Evolutionary conservation across 805 yeast genomes (phyloP), one percentile per base, ranked within the genome.

Genomic region (Lachancea sp.): DNA sequence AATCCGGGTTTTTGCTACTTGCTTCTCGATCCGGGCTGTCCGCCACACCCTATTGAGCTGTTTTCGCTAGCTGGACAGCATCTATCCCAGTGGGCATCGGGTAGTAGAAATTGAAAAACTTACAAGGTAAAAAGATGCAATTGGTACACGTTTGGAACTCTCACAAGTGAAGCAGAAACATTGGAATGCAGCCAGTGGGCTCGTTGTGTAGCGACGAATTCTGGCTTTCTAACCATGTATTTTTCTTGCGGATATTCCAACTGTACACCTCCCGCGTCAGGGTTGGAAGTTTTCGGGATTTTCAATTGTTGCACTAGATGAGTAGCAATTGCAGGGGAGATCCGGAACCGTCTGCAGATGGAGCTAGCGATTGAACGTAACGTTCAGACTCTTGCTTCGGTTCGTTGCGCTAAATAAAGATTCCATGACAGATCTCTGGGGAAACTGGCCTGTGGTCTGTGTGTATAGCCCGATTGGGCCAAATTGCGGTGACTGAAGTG

Each of bases 1-100:
- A 20, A 22, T n/a, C 30, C 34, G 34, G 22, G 30, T 19, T 41
- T 34, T 35, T 22, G 45, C 47, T 36, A 12, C 45, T 7, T 11
- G 36, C 11, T 35, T 40, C 32, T 32, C 48, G 25, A 22, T 15
- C 35, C 35, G 16, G 35, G 25, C 17, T 34, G 37, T 18, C 20
- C 37, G 25, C 37, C 37, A 34, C 25, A 34, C 25, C 25, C 37
- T 34, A 9, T 22, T 22, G 38, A 22, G 38, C 16, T n/a, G 31
- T 26, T 37, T 26, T 37, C 15, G 31, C 12, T 19, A 37, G 20
- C 3, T 37, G 20, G 20, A n/a, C 18, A 36, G 26, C 17, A 29
- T 29, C 31, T 29, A 22, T 22, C 25, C 25, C 25, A 22, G 25
- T 22, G 25, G 25, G 25, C 31, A 29, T 29, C 31, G 31, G 13